Base-by-base conservation (phyloP, 176 grass and related monocot genomes). In the Chrysopogon serrulatus region DNA sequence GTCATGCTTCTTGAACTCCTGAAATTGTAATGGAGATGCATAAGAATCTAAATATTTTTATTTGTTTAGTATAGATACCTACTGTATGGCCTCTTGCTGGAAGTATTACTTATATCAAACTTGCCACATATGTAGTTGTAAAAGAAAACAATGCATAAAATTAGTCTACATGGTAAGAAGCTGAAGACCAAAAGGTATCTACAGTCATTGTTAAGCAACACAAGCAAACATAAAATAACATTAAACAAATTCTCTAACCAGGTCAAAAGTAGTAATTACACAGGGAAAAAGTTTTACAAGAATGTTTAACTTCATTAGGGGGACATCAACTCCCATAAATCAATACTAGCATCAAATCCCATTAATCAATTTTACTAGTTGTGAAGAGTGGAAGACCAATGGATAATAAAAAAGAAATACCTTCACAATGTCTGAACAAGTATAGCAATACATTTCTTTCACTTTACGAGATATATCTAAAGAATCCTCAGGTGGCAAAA, bases 1-100 rank as follows among this genome's bases (percentile, higher is more conserved):
- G 85, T 99, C 96, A 75, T 96, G 91, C 75, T 93, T 96, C 57
- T 85, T 90, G 81, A 91, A 98, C 67, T 99, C 96, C 96, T 99
- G 71, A 90, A 87, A 79, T 70, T 74, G 26, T 69, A 84, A 86
- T 45, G 28, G 31, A 87, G 11, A 68, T 21, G 24, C 27, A 81
- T 87, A 65, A 57, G 44, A 81, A 53, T 67, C 13, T 74, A 70
- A 21, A 26, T n/a, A 17, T 49, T 79, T 64, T 17, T 54, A 1
- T 56, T 39, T 81, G 36, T 68, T 81, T n/a, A 56, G 67, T 5
- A 80, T 21, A 68, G 23, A 86, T 49, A 30, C n/a, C 7, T 41
- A 61, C 18, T 10, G 59, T n/a, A 64, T 31, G 15, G 18, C 16
- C n/a, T 59, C 16, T 88, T 45, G 26, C 60, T 71, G 5, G 6